Evolutionary conservation across 192 early-diverging fungal species (phyloP).

Genomic region (Rhizoclosmatium sp.): DNA sequence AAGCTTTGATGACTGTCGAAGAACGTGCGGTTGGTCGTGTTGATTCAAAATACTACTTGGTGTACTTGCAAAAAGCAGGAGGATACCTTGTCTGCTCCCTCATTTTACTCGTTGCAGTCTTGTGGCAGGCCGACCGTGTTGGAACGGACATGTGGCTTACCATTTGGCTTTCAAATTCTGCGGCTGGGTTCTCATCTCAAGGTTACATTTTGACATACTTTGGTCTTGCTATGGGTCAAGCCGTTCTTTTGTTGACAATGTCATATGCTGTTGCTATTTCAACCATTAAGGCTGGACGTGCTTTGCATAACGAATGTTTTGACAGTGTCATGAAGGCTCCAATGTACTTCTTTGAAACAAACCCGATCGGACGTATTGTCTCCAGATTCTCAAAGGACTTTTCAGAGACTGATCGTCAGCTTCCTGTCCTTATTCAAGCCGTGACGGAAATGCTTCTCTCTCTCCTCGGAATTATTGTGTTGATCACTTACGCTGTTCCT

Average conservation of each 20-base stretch:
- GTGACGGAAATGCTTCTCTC: slow-evolving; percentile 28
- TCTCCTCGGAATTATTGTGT: slow-evolving; percentile 58
- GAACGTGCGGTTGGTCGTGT: slow-evolving; percentile 84
- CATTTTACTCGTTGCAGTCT: slow-evolving; percentile 55
- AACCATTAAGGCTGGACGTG: slow-evolving; percentile 53
- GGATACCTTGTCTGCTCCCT: slow-evolving; percentile 53
- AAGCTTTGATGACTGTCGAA: slow-evolving; percentile 78
- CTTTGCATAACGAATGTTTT: slow-evolving; percentile 69
- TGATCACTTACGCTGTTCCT: slow-evolving; percentile 74
- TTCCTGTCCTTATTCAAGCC: slow-evolving; percentile 18
- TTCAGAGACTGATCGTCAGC: slow-evolving; percentile 54
- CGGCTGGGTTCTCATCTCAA: slow-evolving; percentile 35
- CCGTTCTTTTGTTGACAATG: slow-evolving; percentile 38
- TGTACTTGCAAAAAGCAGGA: slow-evolving; percentile 61
- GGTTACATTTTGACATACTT: slow-evolving; percentile 74
- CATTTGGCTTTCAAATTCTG: slow-evolving; percentile 59
- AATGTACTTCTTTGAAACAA: slow-evolving; percentile 79
- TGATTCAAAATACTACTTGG: slow-evolving; percentile 42
- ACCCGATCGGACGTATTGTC: slow-evolving; percentile 78
- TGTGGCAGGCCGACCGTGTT: slow-evolving; percentile 65
- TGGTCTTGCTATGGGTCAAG: slow-evolving; percentile 66
- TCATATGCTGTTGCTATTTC: slow-evolving; percentile 28
- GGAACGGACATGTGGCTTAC: slow-evolving; percentile 67
- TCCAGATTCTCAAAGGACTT: slow-evolving; percentile 75
- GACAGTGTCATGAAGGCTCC: slow-evolving; percentile 73